Evolutionary conservation across 148 eudicot species (phyloP).

Genomic region (Amaranthus cruentus): DNA sequence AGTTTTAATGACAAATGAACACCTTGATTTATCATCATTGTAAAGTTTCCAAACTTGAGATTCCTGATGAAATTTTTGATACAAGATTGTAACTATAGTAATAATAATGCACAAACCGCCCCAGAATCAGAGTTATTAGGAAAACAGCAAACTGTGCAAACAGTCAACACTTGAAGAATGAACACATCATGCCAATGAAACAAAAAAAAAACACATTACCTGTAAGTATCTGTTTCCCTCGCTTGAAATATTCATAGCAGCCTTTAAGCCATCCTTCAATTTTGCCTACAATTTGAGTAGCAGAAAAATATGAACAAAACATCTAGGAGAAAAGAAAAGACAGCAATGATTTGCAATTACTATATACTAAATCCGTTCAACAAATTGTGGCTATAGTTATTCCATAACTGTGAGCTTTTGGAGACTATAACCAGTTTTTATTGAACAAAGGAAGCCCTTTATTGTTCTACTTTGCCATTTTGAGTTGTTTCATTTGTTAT

Average conservation of each 20-base stretch:
- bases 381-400: too few relatives aligned
- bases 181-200: neutral
- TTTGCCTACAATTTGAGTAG: neutral
- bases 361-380: too few relatives aligned
- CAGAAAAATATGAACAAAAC: neutral
- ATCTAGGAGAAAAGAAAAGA: neutral
- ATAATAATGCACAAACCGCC: too few relatives aligned
- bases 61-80: neutral
- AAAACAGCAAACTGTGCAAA: neutral
- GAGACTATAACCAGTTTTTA: too few relatives aligned
- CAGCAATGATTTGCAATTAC: too few relatives aligned
- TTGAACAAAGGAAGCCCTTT: too few relatives aligned
- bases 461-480: too few relatives aligned
- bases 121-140: neutral
- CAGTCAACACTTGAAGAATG: neutral
- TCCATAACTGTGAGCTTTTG: too few relatives aligned
- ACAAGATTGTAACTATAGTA: too few relatives aligned
- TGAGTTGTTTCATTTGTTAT: too few relatives aligned
- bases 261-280: conserved; percentile 12
- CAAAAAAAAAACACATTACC: neutral
- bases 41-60: conserved; percentile 8
- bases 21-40: neutral
- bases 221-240: conserved; percentile 14
- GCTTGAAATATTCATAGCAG: conserved; percentile 17
- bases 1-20: conserved; percentile 10